These are phyloP conservation scores for Candida boidinii DNA, from an alignment of 805 yeast genomes.

Conservation along the genomic window DNA sequence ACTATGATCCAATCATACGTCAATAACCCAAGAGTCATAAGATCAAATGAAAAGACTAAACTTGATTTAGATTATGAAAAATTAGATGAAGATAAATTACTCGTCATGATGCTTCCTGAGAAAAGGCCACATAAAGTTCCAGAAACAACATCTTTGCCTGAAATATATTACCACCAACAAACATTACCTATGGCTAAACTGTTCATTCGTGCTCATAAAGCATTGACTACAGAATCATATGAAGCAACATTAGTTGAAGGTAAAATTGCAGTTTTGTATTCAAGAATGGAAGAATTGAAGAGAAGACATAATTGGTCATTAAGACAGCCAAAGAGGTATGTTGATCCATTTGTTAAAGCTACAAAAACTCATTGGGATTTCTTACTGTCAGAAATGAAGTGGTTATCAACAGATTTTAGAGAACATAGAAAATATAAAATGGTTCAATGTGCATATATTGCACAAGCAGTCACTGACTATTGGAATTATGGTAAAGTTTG, in stretches of 20 bases:
- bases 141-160: constrained; percentile 66
- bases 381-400: constrained; percentile 66
- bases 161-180: constrained; percentile 79
- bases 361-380: constrained; percentile 63
- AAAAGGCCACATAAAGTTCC: constrained; percentile 44
- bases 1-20: constrained; percentile 21
- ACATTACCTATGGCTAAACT: constrained; percentile 77
- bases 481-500: constrained; percentile 69
- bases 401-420: constrained; percentile 74
- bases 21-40: constrained; percentile 12
- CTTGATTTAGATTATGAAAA: constrained; percentile 27
- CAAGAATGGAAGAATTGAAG: constrained; percentile 87
- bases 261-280: constrained; percentile 78
- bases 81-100: constrained; percentile 33
- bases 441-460: constrained; percentile 60
- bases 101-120: constrained; percentile 41
- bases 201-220: constrained; percentile 79
- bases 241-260: constrained; percentile 86
- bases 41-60: constrained; percentile 19
- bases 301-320: constrained; percentile 85
- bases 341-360: constrained; percentile 51
- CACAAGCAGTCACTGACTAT: constrained; percentile 68
- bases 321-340: constrained; percentile 66
- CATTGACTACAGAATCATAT: constrained; percentile 74
- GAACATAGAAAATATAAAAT: constrained; percentile 64